These are phyloP conservation scores for Solanum boliviense DNA, from an alignment of 257 asterid genomes.

Conservation along the genomic window DNA sequence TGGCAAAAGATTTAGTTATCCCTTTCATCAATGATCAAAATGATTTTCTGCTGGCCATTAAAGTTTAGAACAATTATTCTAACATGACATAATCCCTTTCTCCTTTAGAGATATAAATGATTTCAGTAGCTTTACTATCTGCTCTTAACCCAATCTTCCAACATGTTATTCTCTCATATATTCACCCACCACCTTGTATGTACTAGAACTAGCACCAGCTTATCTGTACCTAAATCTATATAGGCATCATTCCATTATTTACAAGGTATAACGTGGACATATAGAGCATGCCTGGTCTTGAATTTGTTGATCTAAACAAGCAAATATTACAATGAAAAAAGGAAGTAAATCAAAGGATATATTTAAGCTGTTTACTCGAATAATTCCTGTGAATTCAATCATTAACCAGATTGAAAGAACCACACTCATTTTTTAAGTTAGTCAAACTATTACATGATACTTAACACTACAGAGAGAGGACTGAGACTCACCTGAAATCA, in stretches of 20 bases:
- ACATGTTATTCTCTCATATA: background rate
- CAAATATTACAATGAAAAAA: background rate
- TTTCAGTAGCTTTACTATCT: background rate
- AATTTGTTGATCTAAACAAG: background rate
- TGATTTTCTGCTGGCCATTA: background rate
- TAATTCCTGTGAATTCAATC: background rate
- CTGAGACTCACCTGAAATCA: constrained; percentile 60
- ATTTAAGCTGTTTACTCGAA: background rate
- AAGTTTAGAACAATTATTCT: background rate
- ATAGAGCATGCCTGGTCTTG: background rate
- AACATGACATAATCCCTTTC: background rate
- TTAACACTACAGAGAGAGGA: background rate
- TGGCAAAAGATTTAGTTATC: background rate
- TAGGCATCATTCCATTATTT: background rate
- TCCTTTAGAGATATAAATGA: background rate
- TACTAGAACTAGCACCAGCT: background rate
- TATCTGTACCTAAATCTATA: background rate
- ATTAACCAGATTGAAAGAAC: background rate
- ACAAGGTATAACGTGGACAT: background rate
- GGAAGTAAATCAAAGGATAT: background rate
- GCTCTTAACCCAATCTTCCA: background rate
- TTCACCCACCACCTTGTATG: background rate
- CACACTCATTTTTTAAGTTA: background rate
- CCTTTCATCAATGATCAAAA: background rate
- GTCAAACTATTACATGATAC: background rate